These are phyloP conservation scores for Pseudozyma flocculosa DNA, from an alignment of 1,284 basidiomycete genomes.

Conservation along the genomic window DNA sequence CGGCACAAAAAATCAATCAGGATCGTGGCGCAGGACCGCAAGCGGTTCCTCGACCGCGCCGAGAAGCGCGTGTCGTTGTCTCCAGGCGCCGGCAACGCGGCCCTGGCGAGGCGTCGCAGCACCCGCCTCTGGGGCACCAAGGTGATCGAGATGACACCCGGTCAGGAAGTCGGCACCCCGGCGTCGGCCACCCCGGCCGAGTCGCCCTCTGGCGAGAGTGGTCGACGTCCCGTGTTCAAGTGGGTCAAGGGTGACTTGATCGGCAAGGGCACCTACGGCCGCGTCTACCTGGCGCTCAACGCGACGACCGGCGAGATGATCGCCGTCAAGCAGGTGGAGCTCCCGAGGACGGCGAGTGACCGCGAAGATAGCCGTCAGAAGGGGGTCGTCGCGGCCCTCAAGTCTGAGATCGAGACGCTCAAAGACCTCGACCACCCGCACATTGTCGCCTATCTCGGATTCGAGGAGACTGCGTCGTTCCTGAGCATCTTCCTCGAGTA, in stretches of 20 bases:
- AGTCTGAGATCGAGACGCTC: constrained; percentile 86
- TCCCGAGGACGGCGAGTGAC: constrained; percentile 85
- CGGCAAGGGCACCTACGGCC: constrained; percentile 93
- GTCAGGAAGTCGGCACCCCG: constrained; percentile 57
- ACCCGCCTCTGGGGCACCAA: constrained; percentile 95
- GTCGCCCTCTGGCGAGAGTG: constrained; percentile 47
- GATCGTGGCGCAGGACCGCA: constrained; percentile 72
- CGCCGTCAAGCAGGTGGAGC: constrained; percentile 98
- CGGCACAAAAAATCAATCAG: constrained; percentile 82
- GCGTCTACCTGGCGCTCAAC: constrained; percentile 93
- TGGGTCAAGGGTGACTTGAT: constrained; percentile 98
- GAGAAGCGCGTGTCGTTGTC: constrained; percentile 50
- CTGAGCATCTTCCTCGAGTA: constrained; percentile 87
- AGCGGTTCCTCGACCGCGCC: constrained; percentile 49
- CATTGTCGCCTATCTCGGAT: constrained; percentile 92
- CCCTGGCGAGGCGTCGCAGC: constrained; percentile 73
- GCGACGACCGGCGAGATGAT: constrained; percentile 99
- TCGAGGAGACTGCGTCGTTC: constrained; percentile 82
- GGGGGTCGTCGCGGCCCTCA: constrained; percentile 83
- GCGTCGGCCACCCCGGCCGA: constrained; percentile 48
- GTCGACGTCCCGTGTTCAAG: constrained; percentile 71
- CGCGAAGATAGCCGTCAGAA: constrained; percentile 82
- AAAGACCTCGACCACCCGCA: constrained; percentile 96
- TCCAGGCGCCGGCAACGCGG: constrained; percentile 45
- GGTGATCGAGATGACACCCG: constrained; percentile 86